These are phyloP conservation scores for Grigorovia jiainica DNA, from an alignment of 805 yeast species.

Conservation along the genomic window DNA sequence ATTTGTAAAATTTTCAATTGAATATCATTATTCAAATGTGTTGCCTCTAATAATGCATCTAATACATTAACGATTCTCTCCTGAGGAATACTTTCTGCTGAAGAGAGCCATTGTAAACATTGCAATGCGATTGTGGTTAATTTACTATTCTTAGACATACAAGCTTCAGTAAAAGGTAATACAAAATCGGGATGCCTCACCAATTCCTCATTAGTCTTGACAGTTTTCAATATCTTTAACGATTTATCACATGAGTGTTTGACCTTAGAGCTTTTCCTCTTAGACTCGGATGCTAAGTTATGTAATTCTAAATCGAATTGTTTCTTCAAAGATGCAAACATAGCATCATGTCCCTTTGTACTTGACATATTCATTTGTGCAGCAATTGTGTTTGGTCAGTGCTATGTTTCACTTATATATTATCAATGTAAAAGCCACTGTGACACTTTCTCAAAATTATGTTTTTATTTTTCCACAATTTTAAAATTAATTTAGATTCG, in stretches of 20 bases:
- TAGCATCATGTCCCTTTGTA: neutral
- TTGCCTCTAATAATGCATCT: conserved; percentile 61
- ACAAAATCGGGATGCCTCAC: conserved; percentile 44
- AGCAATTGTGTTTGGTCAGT: neutral
- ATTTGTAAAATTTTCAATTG: conserved; percentile 81
- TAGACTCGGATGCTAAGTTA: conserved; percentile 56
- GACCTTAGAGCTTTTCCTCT: conserved; percentile 61
- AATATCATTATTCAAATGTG: conserved; percentile 67
- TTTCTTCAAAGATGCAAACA: conserved; percentile 10
- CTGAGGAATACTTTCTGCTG: conserved; percentile 44
- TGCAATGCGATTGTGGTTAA: conserved; percentile 64
- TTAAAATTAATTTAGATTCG: no score
- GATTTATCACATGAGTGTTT: conserved; percentile 49
- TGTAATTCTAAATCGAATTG: conserved; percentile 47
- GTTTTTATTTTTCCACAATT: no score
- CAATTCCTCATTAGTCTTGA: conserved; percentile 26
- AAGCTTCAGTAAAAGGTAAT: conserved; percentile 61
- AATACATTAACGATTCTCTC: conserved; percentile 46
- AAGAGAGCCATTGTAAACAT: conserved; percentile 53
- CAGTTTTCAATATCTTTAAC: conserved; percentile 35
- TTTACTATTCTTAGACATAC: conserved; percentile 67
- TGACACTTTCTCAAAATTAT: no score
- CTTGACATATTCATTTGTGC: conserved; percentile 4
- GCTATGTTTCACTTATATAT: neutral
- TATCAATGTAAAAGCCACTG: neutral